Percentiles rank a stretch among this genome's conserved stretches.
Conservation (phyloP, 257 asterid species). For the Solanum lignicaule region DNA sequence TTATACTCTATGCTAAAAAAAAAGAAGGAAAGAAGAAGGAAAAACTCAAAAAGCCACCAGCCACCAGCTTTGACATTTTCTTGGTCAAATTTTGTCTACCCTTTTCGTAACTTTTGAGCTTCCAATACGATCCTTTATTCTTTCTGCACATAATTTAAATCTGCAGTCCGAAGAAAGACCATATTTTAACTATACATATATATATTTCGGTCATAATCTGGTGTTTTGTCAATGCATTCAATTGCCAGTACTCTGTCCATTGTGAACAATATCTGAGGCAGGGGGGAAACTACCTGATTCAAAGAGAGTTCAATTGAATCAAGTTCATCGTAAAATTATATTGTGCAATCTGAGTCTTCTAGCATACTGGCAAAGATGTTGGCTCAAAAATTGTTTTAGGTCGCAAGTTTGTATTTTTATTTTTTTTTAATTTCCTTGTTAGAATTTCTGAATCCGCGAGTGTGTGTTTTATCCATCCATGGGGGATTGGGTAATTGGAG, state of each 20-base stretch:
- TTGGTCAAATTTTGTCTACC: not conserved
- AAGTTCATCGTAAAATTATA: not conserved
- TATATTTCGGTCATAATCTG: not conserved
- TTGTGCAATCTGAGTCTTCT: not conserved
- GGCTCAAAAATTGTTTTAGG: not conserved
- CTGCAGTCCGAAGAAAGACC: not conserved
- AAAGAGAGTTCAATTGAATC: not conserved
- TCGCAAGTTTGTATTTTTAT: not conserved
- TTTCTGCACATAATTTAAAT: not conserved
- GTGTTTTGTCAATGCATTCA: not conserved
- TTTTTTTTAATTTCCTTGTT: not conserved
- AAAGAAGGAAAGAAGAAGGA: not conserved
- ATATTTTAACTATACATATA: too few relatives aligned
- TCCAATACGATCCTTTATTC: not conserved
- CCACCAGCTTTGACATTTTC: not conserved
- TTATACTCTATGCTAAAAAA: not conserved
- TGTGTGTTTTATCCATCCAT: slow-evolving; percentile 6
- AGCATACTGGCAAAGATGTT: not conserved
- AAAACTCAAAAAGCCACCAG: not conserved
- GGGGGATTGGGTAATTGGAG: slow-evolving; percentile 95
- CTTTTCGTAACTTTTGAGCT: not conserved
- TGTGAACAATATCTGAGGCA: not conserved
- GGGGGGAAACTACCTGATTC: not conserved
- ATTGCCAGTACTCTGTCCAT: not conserved
- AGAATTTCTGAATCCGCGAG: not conserved